Conservation (phyloP, 345 rosid genomes). For the Salix caprea region DNA sequence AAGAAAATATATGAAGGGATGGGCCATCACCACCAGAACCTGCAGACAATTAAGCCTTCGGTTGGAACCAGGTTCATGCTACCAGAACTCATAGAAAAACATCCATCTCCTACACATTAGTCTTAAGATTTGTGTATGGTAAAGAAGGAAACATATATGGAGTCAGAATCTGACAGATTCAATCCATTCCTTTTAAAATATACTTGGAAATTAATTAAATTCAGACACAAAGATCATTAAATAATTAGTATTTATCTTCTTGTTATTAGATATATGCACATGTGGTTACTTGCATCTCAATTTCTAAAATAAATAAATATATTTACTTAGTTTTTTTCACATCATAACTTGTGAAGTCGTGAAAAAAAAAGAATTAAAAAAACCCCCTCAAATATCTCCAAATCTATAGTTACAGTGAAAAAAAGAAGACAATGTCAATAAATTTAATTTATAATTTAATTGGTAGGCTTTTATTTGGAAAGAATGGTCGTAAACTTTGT, state of each 20-base stretch:
- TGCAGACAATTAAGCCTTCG: conserved; percentile 22
- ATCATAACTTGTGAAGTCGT: not conserved
- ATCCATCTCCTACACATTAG: not conserved
- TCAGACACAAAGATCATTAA: not conserved
- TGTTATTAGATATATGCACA: not conserved
- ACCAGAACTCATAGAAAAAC: not conserved
- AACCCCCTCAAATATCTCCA: not conserved
- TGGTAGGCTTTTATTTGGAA: too few relatives aligned
- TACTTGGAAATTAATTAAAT: not conserved
- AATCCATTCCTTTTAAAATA: not conserved
- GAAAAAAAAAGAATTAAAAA: too few relatives aligned
- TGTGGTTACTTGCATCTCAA: too few relatives aligned
- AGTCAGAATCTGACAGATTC: conserved; percentile 7
- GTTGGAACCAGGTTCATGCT: not conserved
- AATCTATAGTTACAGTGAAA: not conserved
- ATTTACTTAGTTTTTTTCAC: too few relatives aligned
- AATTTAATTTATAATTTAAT: too few relatives aligned
- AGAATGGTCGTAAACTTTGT: too few relatives aligned
- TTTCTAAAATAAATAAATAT: too few relatives aligned
- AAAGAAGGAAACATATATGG: not conserved
- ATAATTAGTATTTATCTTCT: not conserved
- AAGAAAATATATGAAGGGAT: conserved; percentile 5
- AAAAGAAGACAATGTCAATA: too few relatives aligned
- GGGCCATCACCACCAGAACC: conserved; percentile 10
- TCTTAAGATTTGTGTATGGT: not conserved